Percentiles rank a stretch among this genome's conserved stretches.
These are phyloP conservation scores for Leccinum angustisporum DNA, from an alignment of 1,284 basidiomycete species.

Conservation along the genomic window DNA sequence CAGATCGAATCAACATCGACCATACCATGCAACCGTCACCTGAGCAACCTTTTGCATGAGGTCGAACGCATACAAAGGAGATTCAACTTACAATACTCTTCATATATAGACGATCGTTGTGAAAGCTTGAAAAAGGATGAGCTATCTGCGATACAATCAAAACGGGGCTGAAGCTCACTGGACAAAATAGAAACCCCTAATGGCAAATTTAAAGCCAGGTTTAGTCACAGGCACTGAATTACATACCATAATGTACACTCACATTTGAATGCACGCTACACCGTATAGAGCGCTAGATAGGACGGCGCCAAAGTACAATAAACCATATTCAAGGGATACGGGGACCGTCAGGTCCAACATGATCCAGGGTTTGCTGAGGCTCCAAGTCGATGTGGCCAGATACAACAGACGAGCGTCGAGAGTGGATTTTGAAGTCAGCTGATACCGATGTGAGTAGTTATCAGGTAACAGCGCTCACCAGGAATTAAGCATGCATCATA, in stretches of 20 bases:
- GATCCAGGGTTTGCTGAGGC: neutral
- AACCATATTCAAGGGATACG: neutral
- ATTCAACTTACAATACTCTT: constrained; percentile 12
- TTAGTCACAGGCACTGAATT: neutral
- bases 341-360: neutral
- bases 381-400: neutral
- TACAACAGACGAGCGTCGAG: neutral
- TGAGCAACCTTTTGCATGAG: neutral
- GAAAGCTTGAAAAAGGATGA: constrained; percentile 9
- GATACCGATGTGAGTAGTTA: neutral
- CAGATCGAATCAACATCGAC: neutral
- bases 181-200: neutral
- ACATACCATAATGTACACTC: neutral
- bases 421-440: too few relatives aligned
- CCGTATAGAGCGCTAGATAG: neutral
- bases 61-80: neutral
- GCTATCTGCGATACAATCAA: neutral
- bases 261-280: neutral
- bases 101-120: constrained; percentile 1
- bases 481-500: neutral
- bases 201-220: neutral
- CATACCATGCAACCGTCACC: constrained; percentile 1
- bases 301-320: constrained; percentile 8
- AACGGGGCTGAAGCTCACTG: constrained; percentile 2
- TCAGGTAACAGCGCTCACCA: neutral